Conservation (phyloP, 306 rosid genomes). For the Cucurbita moschata region DNA sequence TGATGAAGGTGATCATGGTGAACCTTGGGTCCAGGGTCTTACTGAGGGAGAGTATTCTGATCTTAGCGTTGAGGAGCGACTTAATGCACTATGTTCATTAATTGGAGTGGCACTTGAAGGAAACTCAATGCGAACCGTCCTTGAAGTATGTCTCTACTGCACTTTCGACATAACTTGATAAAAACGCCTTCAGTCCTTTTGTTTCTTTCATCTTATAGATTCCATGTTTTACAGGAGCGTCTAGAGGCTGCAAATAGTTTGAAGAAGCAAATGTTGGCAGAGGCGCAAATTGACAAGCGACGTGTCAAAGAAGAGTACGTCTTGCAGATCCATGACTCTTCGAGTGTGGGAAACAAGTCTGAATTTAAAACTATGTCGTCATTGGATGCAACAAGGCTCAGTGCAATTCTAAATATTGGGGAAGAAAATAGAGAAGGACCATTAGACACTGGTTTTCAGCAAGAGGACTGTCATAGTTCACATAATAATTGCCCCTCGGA, state of each 20-base stretch:
- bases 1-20: slow-evolving; percentile 46
- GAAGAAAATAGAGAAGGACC: slow-evolving; percentile 20
- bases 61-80: slow-evolving; percentile 74
- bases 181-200: background rate
- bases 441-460: slow-evolving; percentile 12
- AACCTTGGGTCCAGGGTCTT: slow-evolving; percentile 71
- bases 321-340: slow-evolving; percentile 20
- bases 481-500: slow-evolving; percentile 23
- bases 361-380: slow-evolving; percentile 24
- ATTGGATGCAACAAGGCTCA: slow-evolving; percentile 16
- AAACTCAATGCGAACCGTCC: slow-evolving; percentile 41
- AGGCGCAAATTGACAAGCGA: slow-evolving; percentile 53
- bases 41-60: slow-evolving; percentile 62
- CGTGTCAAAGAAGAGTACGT: slow-evolving; percentile 42
- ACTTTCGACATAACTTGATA: background rate
- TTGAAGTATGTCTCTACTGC: slow-evolving; percentile 37
- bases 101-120: slow-evolving; percentile 57
- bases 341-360: slow-evolving; percentile 19
- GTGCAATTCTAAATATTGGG: slow-evolving; percentile 18
- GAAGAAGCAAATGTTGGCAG: slow-evolving; percentile 71
- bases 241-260: slow-evolving; percentile 68
- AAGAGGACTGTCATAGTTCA: slow-evolving; percentile 18
- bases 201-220: background rate
- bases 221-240: slow-evolving; percentile 47
- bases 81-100: slow-evolving; percentile 49